Base-by-base conservation (phyloP, 2,329 filamentous ascomycete genomes). In the Aspergillus fructus region DNA sequence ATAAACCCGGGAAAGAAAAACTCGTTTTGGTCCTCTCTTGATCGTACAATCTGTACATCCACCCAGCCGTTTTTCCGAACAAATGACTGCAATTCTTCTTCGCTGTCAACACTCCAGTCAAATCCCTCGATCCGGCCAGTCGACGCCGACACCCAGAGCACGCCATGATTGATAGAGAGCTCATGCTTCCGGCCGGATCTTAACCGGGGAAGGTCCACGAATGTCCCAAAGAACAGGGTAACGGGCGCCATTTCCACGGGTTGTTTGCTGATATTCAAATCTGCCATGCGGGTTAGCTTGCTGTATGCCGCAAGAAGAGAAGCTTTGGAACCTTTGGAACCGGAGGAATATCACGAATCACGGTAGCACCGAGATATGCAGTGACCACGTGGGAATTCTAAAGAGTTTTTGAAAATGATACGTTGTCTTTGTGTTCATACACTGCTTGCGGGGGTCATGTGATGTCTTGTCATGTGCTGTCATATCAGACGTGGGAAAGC, bases 161-260 rank as follows among this genome's bases (percentile, higher is more conserved):
- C 56, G 71, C 78, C 66, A 83, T 85, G 49, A 75, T 79, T 58
- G 78, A 86, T 50, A 68, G 69, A 60, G 75, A 83, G 66, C 79
- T 78, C 12, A 83, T 85, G 59, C 73, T 82, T 64, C 82, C 51
- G 47, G 15, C 49, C 56, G 19, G 55, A 46, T 6, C 75, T 58
- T 78, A 71, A 21, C 69, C 79, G 66, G 69, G 77, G 68, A 70
- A 83, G 67, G 39, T 89, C 83, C 12, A 88, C 81, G 66, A 89
- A 89, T 0, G 83, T 80, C 12, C 87, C 87, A 19, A 80, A 61
- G 65, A 85, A 89, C 46, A 89, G 68, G 0, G 75, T 76, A 46
- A 69, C 64, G 11, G 54, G 49, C n/a, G 57, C 48, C 61, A 62
- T 61, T 9, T 30, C 27, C 27, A 30, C 27, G 27, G 9, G 8